A percentile compares a stretch with the other conserved stretches of the same genome.
phyloP scores from a whole-genome alignment of 2,329 filamentous ascomycete species.

The Neurospora sp. region DNA sequence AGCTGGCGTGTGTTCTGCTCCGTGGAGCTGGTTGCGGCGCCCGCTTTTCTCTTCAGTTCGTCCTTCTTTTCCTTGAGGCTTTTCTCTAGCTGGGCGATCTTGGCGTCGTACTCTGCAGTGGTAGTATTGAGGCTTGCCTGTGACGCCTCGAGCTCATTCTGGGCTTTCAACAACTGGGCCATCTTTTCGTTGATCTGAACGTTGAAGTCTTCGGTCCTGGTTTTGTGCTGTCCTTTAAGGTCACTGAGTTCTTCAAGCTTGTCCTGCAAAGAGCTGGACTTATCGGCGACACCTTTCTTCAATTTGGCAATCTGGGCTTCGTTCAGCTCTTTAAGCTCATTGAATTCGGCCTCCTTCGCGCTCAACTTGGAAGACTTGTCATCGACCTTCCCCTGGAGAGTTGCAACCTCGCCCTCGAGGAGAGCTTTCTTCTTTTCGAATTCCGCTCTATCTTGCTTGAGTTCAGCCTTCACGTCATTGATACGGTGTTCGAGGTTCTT shows the following conservation, averaged over 20 bases:
- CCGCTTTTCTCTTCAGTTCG: neutral
- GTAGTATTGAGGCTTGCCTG: neutral
- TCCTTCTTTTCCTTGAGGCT: neutral
- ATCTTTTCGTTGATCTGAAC: neutral
- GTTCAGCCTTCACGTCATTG: neutral
- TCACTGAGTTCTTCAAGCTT: neutral
- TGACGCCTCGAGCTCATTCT: neutral
- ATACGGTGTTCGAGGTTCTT: neutral
- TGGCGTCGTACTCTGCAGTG: neutral
- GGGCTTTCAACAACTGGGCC: neutral
- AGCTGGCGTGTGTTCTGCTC: neutral
- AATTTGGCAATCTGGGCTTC: neutral
- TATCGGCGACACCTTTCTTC: neutral
- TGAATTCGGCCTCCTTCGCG: neutral
- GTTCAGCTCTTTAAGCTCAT: neutral
- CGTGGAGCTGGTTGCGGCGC: neutral
- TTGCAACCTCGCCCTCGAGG: neutral
- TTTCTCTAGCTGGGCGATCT: neutral
- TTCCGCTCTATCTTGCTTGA: neutral
- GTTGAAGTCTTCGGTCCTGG: neutral
- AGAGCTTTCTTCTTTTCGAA: neutral
- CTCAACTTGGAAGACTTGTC: neutral
- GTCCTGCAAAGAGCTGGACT: neutral
- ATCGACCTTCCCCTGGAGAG: neutral
- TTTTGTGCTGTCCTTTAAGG: neutral